These are phyloP conservation scores for Cyclotella baltica DNA, from an alignment of 108 stramenopile genomes.

Conservation along the genomic window DNA sequence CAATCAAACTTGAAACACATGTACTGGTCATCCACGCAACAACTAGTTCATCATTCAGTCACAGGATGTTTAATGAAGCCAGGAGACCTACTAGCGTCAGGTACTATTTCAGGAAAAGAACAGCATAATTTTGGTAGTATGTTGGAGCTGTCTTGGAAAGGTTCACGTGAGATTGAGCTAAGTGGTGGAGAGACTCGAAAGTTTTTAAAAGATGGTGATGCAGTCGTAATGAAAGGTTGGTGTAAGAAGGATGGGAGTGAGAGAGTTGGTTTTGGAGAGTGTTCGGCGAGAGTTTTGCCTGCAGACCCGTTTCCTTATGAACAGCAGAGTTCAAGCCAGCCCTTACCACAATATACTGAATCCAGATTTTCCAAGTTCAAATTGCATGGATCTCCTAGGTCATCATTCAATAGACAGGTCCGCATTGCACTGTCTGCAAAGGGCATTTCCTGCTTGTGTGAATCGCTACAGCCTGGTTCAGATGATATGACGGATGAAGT, in stretches of 20 bases:
- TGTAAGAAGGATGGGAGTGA: constrained; percentile 64
- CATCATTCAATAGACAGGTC: constrained; percentile 78
- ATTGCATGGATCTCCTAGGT: constrained; percentile 71
- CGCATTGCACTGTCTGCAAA: constrained; percentile 78
- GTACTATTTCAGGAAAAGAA: constrained; percentile 85
- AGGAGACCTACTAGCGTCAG: constrained; percentile 89
- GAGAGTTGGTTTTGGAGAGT: constrained; percentile 63
- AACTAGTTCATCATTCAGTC: constrained; percentile 91
- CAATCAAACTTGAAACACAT: constrained; percentile 78
- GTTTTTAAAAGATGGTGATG: constrained; percentile 92
- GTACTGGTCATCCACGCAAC: constrained; percentile 93
- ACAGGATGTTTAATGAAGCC: constrained; percentile 90
- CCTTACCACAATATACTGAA: neutral
- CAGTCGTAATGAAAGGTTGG: constrained; percentile 82
- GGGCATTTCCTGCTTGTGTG: constrained; percentile 59
- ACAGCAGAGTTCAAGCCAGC: neutral
- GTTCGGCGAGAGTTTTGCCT: constrained; percentile 72
- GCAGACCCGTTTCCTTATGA: constrained; percentile 55
- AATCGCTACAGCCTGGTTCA: constrained; percentile 54
- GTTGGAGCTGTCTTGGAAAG: constrained; percentile 92
- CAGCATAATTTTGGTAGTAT: constrained; percentile 79
- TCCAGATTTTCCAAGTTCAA: constrained; percentile 66
- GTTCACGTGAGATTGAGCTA: constrained; percentile 68
- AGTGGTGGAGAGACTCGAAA: constrained; percentile 59
- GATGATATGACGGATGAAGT: constrained; percentile 49